Conservation (phyloP, 371 early-diverging fungal genomes). For the Funneliformis caledonium region DNA sequence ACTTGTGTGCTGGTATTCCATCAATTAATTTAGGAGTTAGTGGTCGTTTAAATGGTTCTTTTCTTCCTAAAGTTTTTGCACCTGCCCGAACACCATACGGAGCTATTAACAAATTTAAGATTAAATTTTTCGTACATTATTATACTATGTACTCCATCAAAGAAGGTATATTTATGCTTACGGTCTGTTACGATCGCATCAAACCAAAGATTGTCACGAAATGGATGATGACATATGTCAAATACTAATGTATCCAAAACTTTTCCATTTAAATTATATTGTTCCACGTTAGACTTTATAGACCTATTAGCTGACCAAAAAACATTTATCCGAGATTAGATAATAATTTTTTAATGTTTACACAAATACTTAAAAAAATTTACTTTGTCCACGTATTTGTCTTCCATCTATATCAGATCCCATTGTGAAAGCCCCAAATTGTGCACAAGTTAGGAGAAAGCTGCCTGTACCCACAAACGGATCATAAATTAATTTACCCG, state of each 20-base stretch:
- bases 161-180: conserved; percentile 36
- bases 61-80: conserved; percentile 88
- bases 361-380: background rate
- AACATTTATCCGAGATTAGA: background rate
- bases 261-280: conserved; percentile 75
- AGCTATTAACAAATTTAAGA: conserved; percentile 53
- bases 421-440: conserved; percentile 91
- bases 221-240: conserved; percentile 91
- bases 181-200: conserved; percentile 86
- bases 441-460: conserved; percentile 88
- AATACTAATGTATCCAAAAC: conserved; percentile 85
- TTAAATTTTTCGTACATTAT: background rate
- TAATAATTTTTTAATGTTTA: background rate
- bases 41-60: conserved; percentile 62
- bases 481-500: conserved; percentile 88
- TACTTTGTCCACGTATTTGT: conserved; percentile 92
- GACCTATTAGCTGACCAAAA: conserved; percentile 44
- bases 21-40: conserved; percentile 60
- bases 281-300: conserved; percentile 78
- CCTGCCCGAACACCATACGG: conserved; percentile 98
- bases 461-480: conserved; percentile 98
- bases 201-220: conserved; percentile 74
- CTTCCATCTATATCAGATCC: conserved; percentile 98
- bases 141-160: conserved; percentile 7
- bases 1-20: conserved; percentile 67